A percentile compares a stretch with the other conserved stretches of the same genome.
Evolutionary conservation across 106 monocot species (phyloP).

Genomic region (Chionographis japonica): DNA sequence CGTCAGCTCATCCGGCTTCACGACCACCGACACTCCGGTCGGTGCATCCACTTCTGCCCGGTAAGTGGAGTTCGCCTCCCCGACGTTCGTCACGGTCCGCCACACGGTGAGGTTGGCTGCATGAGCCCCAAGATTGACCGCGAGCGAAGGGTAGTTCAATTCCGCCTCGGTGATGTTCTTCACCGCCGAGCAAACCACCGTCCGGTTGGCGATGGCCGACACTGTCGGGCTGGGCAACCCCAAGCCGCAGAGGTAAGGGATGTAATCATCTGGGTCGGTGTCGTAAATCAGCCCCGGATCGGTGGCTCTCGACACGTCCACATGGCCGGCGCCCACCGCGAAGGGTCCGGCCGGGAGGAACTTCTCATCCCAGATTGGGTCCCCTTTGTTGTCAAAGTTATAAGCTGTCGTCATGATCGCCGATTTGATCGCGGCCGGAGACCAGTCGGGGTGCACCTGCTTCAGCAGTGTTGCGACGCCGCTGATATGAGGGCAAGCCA

Average conservation of each 20-base stretch:
- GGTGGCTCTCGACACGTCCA: conserved; percentile 18
- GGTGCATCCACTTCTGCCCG: background rate
- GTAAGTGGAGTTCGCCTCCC: conserved; percentile 15
- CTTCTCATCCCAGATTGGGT: background rate
- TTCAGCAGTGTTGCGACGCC: background rate
- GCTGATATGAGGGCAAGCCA: background rate
- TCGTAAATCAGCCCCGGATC: conserved; percentile 31
- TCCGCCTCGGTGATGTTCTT: background rate
- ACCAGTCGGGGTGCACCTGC: conserved; percentile 1
- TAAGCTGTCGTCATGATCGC: conserved; percentile 1
- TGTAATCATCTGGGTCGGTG: conserved; percentile 20
- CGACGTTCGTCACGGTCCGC: conserved; percentile 35
- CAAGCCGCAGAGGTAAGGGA: conserved; percentile 23
- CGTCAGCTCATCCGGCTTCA: conserved; percentile 5
- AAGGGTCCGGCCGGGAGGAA: conserved; percentile 2
- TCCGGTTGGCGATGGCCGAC: too few species aligned
- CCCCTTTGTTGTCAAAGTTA: background rate
- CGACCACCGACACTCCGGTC: conserved; percentile 10
- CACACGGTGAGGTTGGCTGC: background rate
- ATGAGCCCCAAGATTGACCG: background rate
- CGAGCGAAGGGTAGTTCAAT: conserved; percentile 43
- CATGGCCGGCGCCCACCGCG: conserved; percentile 33
- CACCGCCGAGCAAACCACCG: background rate
- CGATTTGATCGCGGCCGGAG: background rate
- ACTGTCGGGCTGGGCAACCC: too few species aligned